Evolutionary conservation across 2,329 filamentous ascomycete species (phyloP).

Genomic region (Beauveria australis): DNA sequence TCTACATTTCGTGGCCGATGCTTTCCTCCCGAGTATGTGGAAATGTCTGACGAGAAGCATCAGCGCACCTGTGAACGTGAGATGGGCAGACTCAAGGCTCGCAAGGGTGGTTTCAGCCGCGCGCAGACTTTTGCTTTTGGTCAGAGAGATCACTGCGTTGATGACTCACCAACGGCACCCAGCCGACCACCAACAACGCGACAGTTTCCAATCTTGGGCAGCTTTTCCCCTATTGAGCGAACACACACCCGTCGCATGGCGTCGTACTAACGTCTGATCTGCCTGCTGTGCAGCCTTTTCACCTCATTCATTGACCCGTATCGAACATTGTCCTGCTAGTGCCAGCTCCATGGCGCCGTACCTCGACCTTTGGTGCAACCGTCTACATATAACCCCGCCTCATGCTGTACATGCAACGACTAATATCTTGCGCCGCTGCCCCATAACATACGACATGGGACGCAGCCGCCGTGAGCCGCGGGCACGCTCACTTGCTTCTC

Average conservation of each 20-base stretch:
- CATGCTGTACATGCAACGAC: slow-evolving; percentile 9
- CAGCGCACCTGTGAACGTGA: slow-evolving; percentile 89
- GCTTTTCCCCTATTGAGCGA: slow-evolving; percentile 41
- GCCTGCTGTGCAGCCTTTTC: slow-evolving; percentile 21
- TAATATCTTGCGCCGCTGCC: slow-evolving; percentile 5
- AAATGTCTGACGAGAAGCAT: slow-evolving; percentile 91
- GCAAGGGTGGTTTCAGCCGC: slow-evolving; percentile 77
- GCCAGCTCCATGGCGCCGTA: background rate
- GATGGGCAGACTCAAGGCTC: slow-evolving; percentile 84
- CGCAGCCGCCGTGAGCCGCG: background rate
- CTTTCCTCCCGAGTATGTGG: slow-evolving; percentile 91
- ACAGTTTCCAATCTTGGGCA: slow-evolving; percentile 30
- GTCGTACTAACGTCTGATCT: slow-evolving; percentile 44
- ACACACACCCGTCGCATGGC: slow-evolving; percentile 52
- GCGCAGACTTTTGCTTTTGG: slow-evolving; percentile 96
- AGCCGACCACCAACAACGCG: slow-evolving; percentile 31
- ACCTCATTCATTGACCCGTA: slow-evolving; percentile 12
- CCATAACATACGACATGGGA: background rate
- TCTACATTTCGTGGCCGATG: slow-evolving; percentile 69
- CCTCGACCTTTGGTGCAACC: background rate
- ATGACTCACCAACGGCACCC: slow-evolving; percentile 53
- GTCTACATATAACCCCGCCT: slow-evolving; percentile 5
- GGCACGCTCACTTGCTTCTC: background rate
- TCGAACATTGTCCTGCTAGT: background rate
- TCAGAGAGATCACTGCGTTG: slow-evolving; percentile 49